Evolutionary conservation across 2,329 filamentous ascomycete species (phyloP).

Genomic region (Hymenoscyphus fraxineus): DNA sequence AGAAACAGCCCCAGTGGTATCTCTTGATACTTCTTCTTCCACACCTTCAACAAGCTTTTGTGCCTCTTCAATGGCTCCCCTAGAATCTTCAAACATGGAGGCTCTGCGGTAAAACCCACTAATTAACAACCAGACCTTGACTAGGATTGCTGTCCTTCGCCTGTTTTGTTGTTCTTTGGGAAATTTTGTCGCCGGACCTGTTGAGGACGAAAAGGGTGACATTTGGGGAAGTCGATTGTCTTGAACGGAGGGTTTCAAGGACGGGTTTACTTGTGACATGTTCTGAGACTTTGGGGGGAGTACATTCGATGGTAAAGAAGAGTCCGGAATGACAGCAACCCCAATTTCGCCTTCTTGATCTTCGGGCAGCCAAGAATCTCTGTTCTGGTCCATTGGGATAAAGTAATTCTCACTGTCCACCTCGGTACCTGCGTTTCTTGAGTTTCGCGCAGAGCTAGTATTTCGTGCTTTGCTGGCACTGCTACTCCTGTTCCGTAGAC

Average conservation of each 20-base stretch:
- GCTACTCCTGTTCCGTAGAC: conserved; percentile 49
- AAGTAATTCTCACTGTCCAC: conserved; percentile 49
- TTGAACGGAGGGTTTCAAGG: conserved; percentile 21
- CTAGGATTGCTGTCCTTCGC: conserved; percentile 52
- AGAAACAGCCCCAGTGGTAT: conserved; percentile 58
- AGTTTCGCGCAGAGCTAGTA: conserved; percentile 34
- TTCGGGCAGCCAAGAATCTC: conserved; percentile 37
- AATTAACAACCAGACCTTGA: conserved; percentile 87
- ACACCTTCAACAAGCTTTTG: conserved; percentile 68
- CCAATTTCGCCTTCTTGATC: conserved; percentile 13
- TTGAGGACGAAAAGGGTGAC: conserved; percentile 20
- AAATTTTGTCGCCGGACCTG: conserved; percentile 40
- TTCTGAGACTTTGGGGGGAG: conserved; percentile 28
- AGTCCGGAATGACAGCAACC: conserved; percentile 13
- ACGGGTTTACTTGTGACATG: conserved; percentile 26
- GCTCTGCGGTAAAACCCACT: conserved; percentile 84
- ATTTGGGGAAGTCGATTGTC: conserved; percentile 21
- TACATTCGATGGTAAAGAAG: conserved; percentile 14
- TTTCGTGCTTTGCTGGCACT: conserved; percentile 46
- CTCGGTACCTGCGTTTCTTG: conserved; percentile 35
- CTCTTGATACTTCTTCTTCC: conserved; percentile 61
- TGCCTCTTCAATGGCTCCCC: conserved; percentile 77
- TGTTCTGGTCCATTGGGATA: conserved; percentile 32
- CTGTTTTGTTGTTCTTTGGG: conserved; percentile 50
- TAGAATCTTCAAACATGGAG: conserved; percentile 73